Evolutionary conservation across 768 basidiomycete genomes (phyloP).

Genomic region (Calvatia gigantea): DNA sequence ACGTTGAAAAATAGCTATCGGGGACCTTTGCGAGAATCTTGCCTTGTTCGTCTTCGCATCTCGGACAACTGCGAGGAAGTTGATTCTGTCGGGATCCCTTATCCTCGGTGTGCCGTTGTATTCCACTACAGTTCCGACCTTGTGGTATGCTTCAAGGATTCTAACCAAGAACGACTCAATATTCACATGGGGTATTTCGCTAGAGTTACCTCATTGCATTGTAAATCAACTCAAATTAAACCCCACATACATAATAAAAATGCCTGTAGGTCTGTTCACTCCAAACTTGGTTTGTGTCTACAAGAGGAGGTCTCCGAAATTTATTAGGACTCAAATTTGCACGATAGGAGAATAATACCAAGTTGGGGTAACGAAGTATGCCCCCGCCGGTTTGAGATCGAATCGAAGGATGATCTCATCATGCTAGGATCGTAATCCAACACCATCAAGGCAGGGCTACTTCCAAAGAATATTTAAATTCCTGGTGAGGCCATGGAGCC

Average conservation of each 20-base stretch:
- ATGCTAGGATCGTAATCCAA: neutral
- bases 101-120: neutral
- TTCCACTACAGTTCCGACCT: neutral
- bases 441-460: neutral
- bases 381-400: neutral
- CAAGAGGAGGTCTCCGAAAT: no score
- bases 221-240: neutral
- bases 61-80: slow-evolving; percentile 3
- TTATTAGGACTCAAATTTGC: no score
- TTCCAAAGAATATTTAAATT: neutral
- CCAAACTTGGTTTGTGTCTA: no score
- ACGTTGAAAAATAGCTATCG: neutral
- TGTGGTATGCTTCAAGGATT: neutral
- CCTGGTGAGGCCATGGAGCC: neutral
- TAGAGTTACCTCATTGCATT: neutral
- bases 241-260: neutral
- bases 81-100: neutral
- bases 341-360: no score
- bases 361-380: no score
- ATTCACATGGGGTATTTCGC: neutral
- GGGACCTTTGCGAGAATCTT: neutral
- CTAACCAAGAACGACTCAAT: neutral
- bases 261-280: no score
- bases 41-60: neutral
- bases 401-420: neutral